A percentile compares a stretch with the other conserved stretches of the same genome.
phyloP scores from a whole-genome alignment of 768 basidiomycete species.

The Crepidotus variabilis region DNA sequence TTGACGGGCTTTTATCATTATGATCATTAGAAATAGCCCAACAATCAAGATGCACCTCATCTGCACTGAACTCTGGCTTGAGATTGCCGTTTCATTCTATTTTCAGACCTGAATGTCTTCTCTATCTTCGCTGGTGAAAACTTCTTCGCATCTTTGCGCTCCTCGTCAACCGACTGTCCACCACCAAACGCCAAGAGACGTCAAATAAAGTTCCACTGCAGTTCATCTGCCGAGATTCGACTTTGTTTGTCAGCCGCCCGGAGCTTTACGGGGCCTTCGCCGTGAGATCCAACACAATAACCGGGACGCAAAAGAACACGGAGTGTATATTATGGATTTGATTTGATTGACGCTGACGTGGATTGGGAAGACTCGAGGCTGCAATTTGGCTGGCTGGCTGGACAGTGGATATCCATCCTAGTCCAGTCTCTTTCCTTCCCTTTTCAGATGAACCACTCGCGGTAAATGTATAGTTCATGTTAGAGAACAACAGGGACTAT shows the following conservation, averaged over 20 bases:
- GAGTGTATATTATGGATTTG: neutral
- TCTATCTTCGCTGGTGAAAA: neutral
- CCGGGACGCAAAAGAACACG: neutral
- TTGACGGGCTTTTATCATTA: no score
- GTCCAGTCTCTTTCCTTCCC: no score
- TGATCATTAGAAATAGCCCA: neutral
- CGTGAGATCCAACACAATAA: neutral
- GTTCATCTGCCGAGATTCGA: neutral
- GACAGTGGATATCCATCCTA: no score
- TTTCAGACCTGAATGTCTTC: neutral
- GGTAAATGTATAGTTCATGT: no score
- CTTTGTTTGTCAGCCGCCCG: neutral
- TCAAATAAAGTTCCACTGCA: neutral
- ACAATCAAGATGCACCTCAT: no score
- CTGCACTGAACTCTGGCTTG: neutral
- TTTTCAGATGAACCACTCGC: no score
- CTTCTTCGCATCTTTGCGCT: neutral
- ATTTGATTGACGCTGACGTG: neutral
- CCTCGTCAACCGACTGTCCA: neutral
- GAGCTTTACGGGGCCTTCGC: neutral
- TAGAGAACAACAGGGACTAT: neutral
- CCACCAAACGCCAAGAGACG: neutral
- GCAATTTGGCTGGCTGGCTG: no score
- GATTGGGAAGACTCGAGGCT: neutral
- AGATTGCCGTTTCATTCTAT: neutral